Evolutionary conservation across 805 yeast species (phyloP).

Genomic region (Saccharomycopsis microspora): DNA sequence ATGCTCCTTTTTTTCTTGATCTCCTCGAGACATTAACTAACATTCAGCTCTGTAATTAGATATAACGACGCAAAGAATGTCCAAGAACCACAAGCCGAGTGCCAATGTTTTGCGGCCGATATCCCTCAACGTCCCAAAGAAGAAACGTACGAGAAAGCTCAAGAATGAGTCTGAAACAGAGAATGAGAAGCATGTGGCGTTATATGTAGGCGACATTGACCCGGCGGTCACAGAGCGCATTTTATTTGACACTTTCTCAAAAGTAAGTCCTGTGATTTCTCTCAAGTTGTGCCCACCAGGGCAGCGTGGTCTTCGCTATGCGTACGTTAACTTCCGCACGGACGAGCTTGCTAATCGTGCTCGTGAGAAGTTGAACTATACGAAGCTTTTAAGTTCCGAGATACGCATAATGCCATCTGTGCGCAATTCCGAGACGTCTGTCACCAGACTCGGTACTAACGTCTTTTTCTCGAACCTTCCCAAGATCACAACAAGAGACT

Average conservation of each 20-base stretch:
- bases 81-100: no score
- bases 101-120: no score
- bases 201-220: slow-evolving; percentile 58
- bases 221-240: slow-evolving; percentile 36
- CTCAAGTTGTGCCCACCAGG: slow-evolving; percentile 51
- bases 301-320: slow-evolving; percentile 50
- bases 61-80: no score
- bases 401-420: slow-evolving; percentile 46
- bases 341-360: slow-evolving; percentile 44
- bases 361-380: slow-evolving; percentile 44
- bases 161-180: not conserved
- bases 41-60: no score
- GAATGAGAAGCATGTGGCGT: slow-evolving; percentile 19
- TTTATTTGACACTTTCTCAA: slow-evolving; percentile 32
- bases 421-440: slow-evolving; percentile 29
- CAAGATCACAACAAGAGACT: slow-evolving; percentile 29
- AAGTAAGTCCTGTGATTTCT: slow-evolving; percentile 36
- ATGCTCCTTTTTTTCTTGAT: no score
- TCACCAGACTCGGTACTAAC: slow-evolving; percentile 36
- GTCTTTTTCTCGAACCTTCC: slow-evolving; percentile 38
- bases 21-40: no score
- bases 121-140: no score
- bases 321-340: slow-evolving; percentile 51
- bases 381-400: slow-evolving; percentile 28
- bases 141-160: not conserved